Evolutionary conservation across 2,329 filamentous ascomycete genomes (phyloP).

Genomic region (Akanthomyces lecanii): DNA sequence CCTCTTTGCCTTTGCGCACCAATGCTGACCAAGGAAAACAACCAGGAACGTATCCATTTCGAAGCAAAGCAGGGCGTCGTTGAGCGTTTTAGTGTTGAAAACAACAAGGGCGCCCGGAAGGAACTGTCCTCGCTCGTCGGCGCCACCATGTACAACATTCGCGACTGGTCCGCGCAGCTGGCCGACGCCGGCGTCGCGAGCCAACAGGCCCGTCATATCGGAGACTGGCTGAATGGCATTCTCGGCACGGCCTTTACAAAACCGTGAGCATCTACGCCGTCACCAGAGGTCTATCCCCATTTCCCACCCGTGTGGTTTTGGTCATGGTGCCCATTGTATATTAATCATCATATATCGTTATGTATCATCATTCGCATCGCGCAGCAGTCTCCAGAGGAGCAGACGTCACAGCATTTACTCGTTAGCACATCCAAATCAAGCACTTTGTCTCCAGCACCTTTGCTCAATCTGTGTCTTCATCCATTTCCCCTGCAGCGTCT

Average conservation of each 20-base stretch:
- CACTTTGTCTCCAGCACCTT: background rate
- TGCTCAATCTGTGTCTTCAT: too few relatives aligned
- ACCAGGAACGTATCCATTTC: constrained; percentile 16
- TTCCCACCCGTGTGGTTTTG: background rate
- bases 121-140: constrained; percentile 1
- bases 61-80: constrained; percentile 16
- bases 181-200: constrained; percentile 1
- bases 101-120: background rate
- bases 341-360: background rate
- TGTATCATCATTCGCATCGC: background rate
- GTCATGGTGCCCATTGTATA: background rate
- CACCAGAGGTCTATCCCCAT: background rate
- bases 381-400: background rate
- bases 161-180: constrained; percentile 14
- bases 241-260: constrained; percentile 14
- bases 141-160: constrained; percentile 9
- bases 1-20: background rate
- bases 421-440: background rate
- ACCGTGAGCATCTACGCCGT: background rate
- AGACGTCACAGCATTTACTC: background rate
- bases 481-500: too few relatives aligned
- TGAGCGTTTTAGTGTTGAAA: constrained; percentile 9
- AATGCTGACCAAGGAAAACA: background rate
- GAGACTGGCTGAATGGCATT: constrained; percentile 13
- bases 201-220: background rate